These are phyloP conservation scores for Tricholoma saponaceum DNA, from an alignment of 768 basidiomycete species.

Conservation along the genomic window DNA sequence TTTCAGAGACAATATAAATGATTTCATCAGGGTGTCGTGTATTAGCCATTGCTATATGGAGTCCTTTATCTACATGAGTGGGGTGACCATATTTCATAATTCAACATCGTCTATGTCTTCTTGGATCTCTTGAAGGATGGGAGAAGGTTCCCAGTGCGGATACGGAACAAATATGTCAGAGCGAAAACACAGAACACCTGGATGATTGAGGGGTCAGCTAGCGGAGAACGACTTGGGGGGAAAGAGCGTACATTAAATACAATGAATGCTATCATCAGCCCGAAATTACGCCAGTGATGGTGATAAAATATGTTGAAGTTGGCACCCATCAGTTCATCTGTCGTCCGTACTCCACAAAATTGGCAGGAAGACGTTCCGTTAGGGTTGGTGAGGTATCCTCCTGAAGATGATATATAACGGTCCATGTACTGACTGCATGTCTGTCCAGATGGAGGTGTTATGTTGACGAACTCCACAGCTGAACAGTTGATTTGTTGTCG, in stretches of 20 bases:
- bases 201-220: slow-evolving; percentile 14
- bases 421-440: slow-evolving; percentile 51
- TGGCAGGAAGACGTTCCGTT: slow-evolving; percentile 48
- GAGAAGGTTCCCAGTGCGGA: slow-evolving; percentile 4
- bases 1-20: too few relatives aligned
- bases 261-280: slow-evolving; percentile 46
- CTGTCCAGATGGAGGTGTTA: slow-evolving; percentile 50
- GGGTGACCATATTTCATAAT: too few relatives aligned
- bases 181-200: slow-evolving; percentile 43
- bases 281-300: slow-evolving; percentile 52
- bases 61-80: too few relatives aligned
- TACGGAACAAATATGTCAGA: slow-evolving; percentile 41
- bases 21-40: too few relatives aligned
- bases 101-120: not conserved
- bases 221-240: slow-evolving; percentile 44
- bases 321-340: slow-evolving; percentile 51
- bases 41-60: too few relatives aligned
- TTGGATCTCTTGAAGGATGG: not conserved
- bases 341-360: slow-evolving; percentile 56
- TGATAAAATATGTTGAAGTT: slow-evolving; percentile 56
- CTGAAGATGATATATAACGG: slow-evolving; percentile 41
- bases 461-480: slow-evolving; percentile 42
- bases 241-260: slow-evolving; percentile 45
- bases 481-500: slow-evolving; percentile 43
- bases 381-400: slow-evolving; percentile 57